Evolutionary conservation across 164 flowering plant species (phyloP), one percentile per base, ranked within the genome.

Genomic region (Vitis cinerea): DNA sequence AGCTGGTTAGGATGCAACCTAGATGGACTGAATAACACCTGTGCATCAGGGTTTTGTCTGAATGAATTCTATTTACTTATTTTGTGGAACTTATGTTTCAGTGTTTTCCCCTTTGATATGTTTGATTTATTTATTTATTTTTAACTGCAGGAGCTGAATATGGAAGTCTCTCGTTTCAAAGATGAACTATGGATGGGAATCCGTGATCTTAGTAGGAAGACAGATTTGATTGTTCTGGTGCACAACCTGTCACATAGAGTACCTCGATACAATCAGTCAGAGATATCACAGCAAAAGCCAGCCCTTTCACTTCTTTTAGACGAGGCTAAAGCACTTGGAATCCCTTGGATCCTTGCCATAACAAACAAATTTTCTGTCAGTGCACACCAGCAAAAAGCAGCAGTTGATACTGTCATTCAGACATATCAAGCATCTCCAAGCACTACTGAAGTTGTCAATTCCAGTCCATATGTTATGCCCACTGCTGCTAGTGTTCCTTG

Each of bases 311-410:
- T 91, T 68, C 80, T 95, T 29, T 72, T 95, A 67, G 82, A 95
- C 71, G 99, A 95, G 79, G 97, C 90, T 57, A 91, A 93, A 80
- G 86, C 90, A 58, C 91, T 91, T 31, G 98, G 96, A 37, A 83
- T 93, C 50, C 99, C 98, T 60, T 93, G 97, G 99, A 84, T 95
- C 59, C 92, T 95, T 63, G 98, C 98, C 44, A 79, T 95, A 68
- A 93, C 99, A 55, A 95, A 95, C 74, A 95, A 90, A 71, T 95
- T 91, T 71, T 86, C 99, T 67, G 94, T 92, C 47, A 93, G 97
- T 77, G 99, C 99, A 48, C 93, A 92, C 75, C 96, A 86, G 80
- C 98, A 95, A 74, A 88, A 78, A 64, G 82, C 82, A 14, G 90
- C 91, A 64, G 78, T 95, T 59, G 83, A 83, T 72, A 84, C 89